Base-by-base conservation (phyloP, 73 alveolate genomes). In the Symbiodinium natans region DNA sequence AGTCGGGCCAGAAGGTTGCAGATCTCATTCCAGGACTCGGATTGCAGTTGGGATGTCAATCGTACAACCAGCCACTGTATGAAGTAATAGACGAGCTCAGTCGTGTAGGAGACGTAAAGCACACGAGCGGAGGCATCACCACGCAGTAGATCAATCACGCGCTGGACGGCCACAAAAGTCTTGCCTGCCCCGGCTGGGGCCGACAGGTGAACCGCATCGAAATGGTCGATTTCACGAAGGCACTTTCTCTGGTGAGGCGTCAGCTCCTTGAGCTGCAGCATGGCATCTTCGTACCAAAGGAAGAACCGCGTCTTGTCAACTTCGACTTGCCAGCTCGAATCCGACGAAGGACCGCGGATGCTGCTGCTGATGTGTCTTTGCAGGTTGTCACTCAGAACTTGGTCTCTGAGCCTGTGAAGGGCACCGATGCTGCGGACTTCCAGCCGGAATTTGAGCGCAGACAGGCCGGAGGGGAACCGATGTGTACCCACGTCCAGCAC, bases 141-240 rank as follows among this genome's bases (percentile, higher is more conserved):
- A 25, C 19, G 15, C 59, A 82, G 33, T 2, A 19, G 9, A 6
- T 40, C 63, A 25, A 82, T 11, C 90, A 82, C 68, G 8, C 63
- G 90, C 68, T 25, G 21, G 41, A 82, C 68, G 0, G 90, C 90
- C 63, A 82, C 90, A 40, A 82, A 82, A 10, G 90, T 82, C 90
- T 82, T 82, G 6, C 90, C 90, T 1, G 68, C 90, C 3, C 90
- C 90, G 23, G 90, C 90, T 3, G 90, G 90, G 17, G 90, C 90
- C 39, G 54, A 41, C 39, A 82, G 25, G 38, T 82, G 90, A 5
- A 82, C 63, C 34, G 3, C 31, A 11, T 15, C 90, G 36, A 15
- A 33, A 38, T 39, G 7, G 5, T 9, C 25, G 33, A 74, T 31
- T 31, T 1, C 38, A 11, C 8, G 15, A 11, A 82, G 90, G 8